A percentile compares a stretch with the other conserved stretches of the same genome.
Conservation (phyloP, 257 asterid genomes). For the Penstemon davidsonii region DNA sequence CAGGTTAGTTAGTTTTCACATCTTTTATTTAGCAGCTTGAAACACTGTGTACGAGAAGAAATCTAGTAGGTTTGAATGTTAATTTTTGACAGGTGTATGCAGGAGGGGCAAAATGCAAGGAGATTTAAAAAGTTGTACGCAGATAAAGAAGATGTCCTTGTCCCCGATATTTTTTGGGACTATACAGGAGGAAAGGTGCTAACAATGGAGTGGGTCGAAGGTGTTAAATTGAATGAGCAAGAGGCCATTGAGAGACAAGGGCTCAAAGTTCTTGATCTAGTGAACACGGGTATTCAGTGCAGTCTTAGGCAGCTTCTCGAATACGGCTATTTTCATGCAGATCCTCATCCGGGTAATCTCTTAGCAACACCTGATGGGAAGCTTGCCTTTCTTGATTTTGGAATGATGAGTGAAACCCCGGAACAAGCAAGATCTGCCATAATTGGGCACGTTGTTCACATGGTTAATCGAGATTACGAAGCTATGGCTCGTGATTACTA, state of each 20-base stretch:
- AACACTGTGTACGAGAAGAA: slow-evolving; percentile 24
- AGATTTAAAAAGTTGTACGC: slow-evolving; percentile 95
- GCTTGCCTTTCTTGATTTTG: slow-evolving; percentile 98
- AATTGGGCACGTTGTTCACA: slow-evolving; percentile 97
- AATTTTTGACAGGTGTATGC: slow-evolving; percentile 67
- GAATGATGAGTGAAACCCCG: slow-evolving; percentile 99
- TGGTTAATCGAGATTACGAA: slow-evolving; percentile 98
- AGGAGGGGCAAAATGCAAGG: slow-evolving; percentile 99
- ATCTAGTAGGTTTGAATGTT: slow-evolving; percentile 50
- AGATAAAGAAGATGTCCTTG: slow-evolving; percentile 91
- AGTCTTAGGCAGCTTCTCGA: slow-evolving; percentile 97
- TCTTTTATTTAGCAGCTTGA: too few relatives aligned
- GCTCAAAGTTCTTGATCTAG: slow-evolving; percentile 90
- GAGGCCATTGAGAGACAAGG: slow-evolving; percentile 97
- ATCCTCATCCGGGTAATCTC: slow-evolving; percentile 99
- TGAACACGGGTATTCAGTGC: slow-evolving; percentile 94
- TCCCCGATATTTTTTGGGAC: slow-evolving; percentile 98
- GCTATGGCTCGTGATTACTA: slow-evolving; percentile 99
- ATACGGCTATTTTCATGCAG: slow-evolving; percentile 98
- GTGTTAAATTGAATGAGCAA: slow-evolving; percentile 90
- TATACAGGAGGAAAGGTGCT: slow-evolving; percentile 92
- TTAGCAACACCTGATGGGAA: slow-evolving; percentile 96
- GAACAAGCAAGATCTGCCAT: slow-evolving; percentile 95
- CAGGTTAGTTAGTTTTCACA: slow-evolving; percentile 54
- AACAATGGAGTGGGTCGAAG: slow-evolving; percentile 99